These are phyloP conservation scores for Caryopteris hybrid DNA, from an alignment of 305 asterid species.

Conservation along the genomic window DNA sequence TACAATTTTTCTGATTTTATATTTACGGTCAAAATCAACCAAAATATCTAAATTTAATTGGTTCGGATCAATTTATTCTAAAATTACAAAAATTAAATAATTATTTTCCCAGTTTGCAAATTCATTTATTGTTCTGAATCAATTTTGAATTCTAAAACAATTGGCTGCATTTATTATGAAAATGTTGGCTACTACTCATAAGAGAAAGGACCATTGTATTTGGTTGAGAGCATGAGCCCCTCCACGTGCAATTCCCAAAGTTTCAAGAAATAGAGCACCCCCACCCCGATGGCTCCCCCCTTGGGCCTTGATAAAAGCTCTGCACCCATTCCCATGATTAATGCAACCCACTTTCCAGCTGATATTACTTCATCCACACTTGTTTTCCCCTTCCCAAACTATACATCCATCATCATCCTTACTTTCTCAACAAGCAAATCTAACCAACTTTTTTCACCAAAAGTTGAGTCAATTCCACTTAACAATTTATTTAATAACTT, in stretches of 20 bases:
- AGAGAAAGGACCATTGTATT: constrained; percentile 19
- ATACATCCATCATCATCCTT: constrained; percentile 41
- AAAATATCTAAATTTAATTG: too few species aligned
- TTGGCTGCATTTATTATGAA: constrained; percentile 17
- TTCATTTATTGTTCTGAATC: too few species aligned
- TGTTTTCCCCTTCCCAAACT: constrained; percentile 18
- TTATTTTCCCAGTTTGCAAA: too few species aligned
- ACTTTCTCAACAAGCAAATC: constrained; percentile 40
- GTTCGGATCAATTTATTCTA: too few species aligned
- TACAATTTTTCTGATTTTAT: too few species aligned
- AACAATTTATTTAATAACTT: not conserved
- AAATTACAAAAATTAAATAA: too few species aligned
- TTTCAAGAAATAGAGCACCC: constrained; percentile 34
- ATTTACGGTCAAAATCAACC: too few species aligned
- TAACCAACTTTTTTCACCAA: constrained; percentile 10
- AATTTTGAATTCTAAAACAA: too few species aligned
- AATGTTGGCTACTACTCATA: constrained; percentile 1
- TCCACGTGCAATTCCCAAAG: constrained; percentile 69
- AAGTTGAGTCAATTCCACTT: not conserved
- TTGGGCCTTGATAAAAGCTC: constrained; percentile 37
- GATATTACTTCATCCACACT: constrained; percentile 47
- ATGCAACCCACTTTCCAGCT: constrained; percentile 47
- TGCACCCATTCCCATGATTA: constrained; percentile 53
- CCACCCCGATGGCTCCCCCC: constrained; percentile 30
- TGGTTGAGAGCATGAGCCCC: constrained; percentile 39